Evolutionary conservation across 192 early-diverging fungal species (phyloP).

Genomic region (Helicostylum pulchrum): DNA sequence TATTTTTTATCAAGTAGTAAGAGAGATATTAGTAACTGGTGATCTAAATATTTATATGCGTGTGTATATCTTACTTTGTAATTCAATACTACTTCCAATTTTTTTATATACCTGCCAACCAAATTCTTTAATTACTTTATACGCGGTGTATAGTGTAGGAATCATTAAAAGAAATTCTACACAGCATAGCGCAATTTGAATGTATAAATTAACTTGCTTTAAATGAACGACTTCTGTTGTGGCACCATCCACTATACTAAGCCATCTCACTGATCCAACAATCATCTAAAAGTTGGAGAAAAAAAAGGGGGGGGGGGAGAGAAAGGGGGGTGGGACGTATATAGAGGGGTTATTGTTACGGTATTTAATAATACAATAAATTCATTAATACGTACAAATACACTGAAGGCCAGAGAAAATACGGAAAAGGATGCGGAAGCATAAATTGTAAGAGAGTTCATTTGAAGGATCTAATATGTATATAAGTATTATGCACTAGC

Average conservation of each 20-base stretch:
- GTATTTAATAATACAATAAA: too few species aligned
- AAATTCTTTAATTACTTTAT: neutral
- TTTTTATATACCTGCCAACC: conserved; percentile 14
- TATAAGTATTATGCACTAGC: neutral
- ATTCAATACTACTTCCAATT: neutral
- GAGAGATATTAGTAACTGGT: too few species aligned
- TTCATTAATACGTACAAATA: neutral
- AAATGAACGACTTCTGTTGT: neutral
- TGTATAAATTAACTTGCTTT: neutral
- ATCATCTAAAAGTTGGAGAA: neutral
- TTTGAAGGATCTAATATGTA: neutral
- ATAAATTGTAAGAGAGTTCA: conserved; percentile 5
- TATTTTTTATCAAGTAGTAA: neutral
- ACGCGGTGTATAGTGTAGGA: neutral
- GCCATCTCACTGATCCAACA: neutral
- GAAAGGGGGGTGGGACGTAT: too few species aligned
- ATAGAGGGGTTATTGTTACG: neutral
- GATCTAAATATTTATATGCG: too few species aligned
- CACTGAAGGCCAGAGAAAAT: neutral
- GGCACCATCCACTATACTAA: too few species aligned
- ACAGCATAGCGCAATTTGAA: neutral
- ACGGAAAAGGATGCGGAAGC: neutral
- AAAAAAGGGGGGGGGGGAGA: too few species aligned
- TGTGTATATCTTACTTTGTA: conserved; percentile 1
- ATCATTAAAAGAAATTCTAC: neutral